Conservation (phyloP, 129 eudicot genomes). For the Sambucus nigra region DNA sequence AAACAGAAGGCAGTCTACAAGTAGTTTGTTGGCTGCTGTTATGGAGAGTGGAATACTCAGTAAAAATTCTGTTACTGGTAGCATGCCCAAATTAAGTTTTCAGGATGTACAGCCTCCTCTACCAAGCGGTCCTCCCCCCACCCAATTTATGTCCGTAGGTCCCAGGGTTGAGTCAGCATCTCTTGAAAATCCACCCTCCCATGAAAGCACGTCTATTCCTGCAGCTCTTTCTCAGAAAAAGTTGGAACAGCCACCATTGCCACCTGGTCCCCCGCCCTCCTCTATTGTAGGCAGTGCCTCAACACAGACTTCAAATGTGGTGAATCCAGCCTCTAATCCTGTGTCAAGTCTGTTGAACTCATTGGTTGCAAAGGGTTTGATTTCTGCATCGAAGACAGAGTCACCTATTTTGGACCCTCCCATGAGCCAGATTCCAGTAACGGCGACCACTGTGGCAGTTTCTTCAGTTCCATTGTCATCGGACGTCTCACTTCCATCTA, state of each 20-base stretch:
- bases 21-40: constrained; percentile 48
- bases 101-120: constrained; percentile 21
- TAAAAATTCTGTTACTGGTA: constrained; percentile 20
- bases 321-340: constrained; percentile 29
- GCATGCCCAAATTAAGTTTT: constrained; percentile 11
- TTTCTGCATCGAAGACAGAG: constrained; percentile 51
- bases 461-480: constrained; percentile 20
- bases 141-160: constrained; percentile 8
- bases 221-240: constrained; percentile 19
- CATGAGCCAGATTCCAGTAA: constrained; percentile 21
- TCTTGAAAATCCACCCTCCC: constrained; percentile 10
- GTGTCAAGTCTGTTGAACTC: constrained; percentile 69
- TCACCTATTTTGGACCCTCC: constrained; percentile 17
- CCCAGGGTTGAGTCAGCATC: constrained; percentile 10
- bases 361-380: constrained; percentile 74
- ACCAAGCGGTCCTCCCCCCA: constrained; percentile 22
- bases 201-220: constrained; percentile 13
- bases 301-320: constrained; percentile 20
- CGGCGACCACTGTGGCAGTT: constrained; percentile 18
- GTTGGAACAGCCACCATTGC: constrained; percentile 20
- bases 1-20: constrained; percentile 32
- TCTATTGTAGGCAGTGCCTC: constrained; percentile 27
- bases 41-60: constrained; percentile 42
- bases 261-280: constrained; percentile 21
- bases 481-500: constrained; percentile 13